Conservation (phyloP, 306 rosid genomes). For the Arachis hypogaea region DNA sequence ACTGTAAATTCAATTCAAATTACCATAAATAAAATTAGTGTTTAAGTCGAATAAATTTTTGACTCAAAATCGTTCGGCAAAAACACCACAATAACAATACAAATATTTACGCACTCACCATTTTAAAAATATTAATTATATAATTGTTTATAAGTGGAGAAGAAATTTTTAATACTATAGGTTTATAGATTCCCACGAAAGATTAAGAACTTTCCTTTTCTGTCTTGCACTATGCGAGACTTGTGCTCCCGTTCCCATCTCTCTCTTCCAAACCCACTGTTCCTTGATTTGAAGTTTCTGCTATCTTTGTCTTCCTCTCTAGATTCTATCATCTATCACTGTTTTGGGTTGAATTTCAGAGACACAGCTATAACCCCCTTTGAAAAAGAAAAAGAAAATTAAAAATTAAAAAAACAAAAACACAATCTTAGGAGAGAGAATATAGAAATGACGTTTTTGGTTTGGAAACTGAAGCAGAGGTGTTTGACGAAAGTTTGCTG, state of each 20-base stretch:
- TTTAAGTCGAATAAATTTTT: too few species aligned
- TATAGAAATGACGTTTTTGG: constrained; percentile 24
- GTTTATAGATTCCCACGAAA: constrained; percentile 37
- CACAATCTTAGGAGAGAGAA: neutral
- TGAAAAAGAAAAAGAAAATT: neutral
- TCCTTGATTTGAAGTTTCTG: constrained; percentile 50
- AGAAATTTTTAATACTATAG: neutral
- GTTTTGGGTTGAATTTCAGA: constrained; percentile 42
- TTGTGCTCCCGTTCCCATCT: neutral
- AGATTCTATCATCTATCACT: constrained; percentile 48
- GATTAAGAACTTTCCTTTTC: constrained; percentile 55
- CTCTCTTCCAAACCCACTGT: constrained; percentile 31
- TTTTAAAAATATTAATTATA: too few species aligned
- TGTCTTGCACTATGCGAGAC: constrained; percentile 39
- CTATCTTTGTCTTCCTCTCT: constrained; percentile 43
- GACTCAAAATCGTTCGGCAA: too few species aligned
- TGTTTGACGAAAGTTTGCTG: constrained; percentile 46
- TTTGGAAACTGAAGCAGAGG: constrained; percentile 43
- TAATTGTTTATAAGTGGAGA: too few species aligned
- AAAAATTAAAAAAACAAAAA: neutral
- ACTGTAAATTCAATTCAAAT: too few species aligned
- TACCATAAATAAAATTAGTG: too few species aligned
- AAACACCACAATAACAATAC: too few species aligned
- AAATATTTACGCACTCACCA: too few species aligned
- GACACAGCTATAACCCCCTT: constrained; percentile 35